phyloP scores from a whole-genome alignment of 148 eudicot species.

The Vaccinium macrocarpon region DNA sequence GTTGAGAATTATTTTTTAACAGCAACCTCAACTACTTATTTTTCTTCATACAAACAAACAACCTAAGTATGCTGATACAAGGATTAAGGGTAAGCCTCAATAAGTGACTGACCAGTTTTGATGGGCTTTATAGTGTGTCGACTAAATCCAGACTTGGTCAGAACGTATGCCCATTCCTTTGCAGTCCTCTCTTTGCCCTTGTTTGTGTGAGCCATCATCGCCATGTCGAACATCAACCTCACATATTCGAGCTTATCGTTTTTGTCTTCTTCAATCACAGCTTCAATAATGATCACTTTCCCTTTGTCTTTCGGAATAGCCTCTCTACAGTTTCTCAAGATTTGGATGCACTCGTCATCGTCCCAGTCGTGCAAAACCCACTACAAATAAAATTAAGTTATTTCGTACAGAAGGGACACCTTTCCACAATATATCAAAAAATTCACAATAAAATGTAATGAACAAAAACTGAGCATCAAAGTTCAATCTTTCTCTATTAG shows the following conservation, averaged over 20 bases:
- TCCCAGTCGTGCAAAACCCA: conserved; percentile 83
- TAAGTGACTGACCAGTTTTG: conserved; percentile 44
- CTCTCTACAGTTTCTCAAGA: conserved; percentile 50
- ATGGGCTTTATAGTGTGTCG: conserved; percentile 36
- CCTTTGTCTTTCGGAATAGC: conserved; percentile 52
- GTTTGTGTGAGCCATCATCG: conserved; percentile 74
- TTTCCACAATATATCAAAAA: no score
- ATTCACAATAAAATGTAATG: no score
- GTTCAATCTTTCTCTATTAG: no score
- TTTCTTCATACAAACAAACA: background rate
- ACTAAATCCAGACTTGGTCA: conserved; percentile 48
- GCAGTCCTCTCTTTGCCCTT: conserved; percentile 69
- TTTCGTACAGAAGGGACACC: no score
- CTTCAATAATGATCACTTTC: conserved; percentile 64
- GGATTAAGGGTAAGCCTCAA: conserved; percentile 49
- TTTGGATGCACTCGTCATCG: conserved; percentile 63
- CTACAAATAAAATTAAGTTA: conserved; percentile 13
- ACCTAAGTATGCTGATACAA: background rate
- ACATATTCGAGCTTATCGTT: conserved; percentile 37
- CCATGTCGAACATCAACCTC: conserved; percentile 64
- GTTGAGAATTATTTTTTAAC: no score
- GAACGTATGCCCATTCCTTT: conserved; percentile 53
- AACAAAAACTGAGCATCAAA: no score
- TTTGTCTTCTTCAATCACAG: conserved; percentile 42
- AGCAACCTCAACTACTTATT: background rate